Base-by-base conservation (phyloP, 176 grass and related monocot genomes). In the Ensete glaucum region DNA sequence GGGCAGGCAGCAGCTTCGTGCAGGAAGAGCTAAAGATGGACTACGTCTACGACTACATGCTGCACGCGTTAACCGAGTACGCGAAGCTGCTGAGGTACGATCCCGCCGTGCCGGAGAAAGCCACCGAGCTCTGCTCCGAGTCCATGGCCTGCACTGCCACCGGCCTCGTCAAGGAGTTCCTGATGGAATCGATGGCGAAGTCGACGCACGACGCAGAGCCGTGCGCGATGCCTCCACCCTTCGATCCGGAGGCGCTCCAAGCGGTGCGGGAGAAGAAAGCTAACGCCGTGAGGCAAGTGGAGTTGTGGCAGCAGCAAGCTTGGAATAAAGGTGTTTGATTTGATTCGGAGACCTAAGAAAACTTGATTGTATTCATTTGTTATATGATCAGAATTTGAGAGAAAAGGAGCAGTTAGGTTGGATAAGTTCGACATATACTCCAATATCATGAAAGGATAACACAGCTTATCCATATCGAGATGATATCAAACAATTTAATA, bases 11-110 rank as follows among this genome's bases (percentile, higher is more conserved):
- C 69, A 66, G 15, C 10, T 98, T 93, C 83, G 64, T 87, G 0
- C 59, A 80, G 53, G 82, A 87, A 15, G 75, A 91, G 19, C 54
- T 98, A 34, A 76, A 62, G 65, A 93, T 98, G 90, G 86, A 93
- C 29, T 85, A 87, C 60, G 88, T 98, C 1, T 98, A 98, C 21
- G 88, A 98, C 62, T 98, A 98, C 88, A 93, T 98, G 95, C 17
- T 98, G 52, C 95, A 98, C 69, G 75, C 85, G 81, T 51, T 98
- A 19, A 89, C 22, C 9, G 57, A 83, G 52, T 98, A 93, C 66
- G 88, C 95, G 4, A 54, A 52, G 9, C 82, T 98, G 49, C 82
- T 89, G 58, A 87, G 78, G 8, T 98, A 93, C 73, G 91, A 81
- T 75, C 95, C 95, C 67, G 81, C 76, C 29, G 70, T 89, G 48